Evolutionary conservation across 345 rosid species (phyloP), one percentile per base, ranked within the genome.

Genomic region (Orychophragmus violaceus): DNA sequence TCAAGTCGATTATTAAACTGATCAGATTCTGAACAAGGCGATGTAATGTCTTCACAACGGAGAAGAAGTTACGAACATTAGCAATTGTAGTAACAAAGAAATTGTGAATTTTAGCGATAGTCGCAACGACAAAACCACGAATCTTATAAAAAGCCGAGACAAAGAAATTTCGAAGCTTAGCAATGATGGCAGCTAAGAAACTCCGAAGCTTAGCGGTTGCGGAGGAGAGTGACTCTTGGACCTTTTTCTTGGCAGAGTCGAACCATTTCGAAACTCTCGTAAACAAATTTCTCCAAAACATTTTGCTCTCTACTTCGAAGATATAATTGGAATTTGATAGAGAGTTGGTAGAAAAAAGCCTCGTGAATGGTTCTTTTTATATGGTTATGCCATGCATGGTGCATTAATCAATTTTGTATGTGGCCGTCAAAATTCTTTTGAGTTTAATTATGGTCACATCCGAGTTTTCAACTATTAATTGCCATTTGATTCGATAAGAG

Each of bases 251-350:
- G 4, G 29, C 54, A 49, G 29, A 55, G 17, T 11, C 12, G n/a
- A 64, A 64, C 69, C 59, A 64, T 51, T 64, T 64, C 2, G 37
- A 36, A 51, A 64, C 69, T 8, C 27, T 64, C 12, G 48, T 24
- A 36, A 36, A 18, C 11, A 64, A 49, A 36, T 36, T 50, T 24
- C 28, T 3, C 69, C 60, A 51, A 64, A 51, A 52, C 69, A 64
- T 64, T 36, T 51, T 13, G n/a, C 1, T 16, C 49, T 36, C 59
- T 1, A 25, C 36, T 64, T 8, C 1, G 3, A 24, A 1, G 8
- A 6, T 36, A 10, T 36, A 24, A 24, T 17, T 36, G 4, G 19
- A 17, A 13, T 25, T 21, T 25, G 27, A 1, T 10, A 33, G 11
- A 3, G 5, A 64, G 8, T 33, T 9, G 8, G 14, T 30, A 22